Base-by-base conservation (phyloP, 306 rosid genomes). In the Phaseolus lunatus region DNA sequence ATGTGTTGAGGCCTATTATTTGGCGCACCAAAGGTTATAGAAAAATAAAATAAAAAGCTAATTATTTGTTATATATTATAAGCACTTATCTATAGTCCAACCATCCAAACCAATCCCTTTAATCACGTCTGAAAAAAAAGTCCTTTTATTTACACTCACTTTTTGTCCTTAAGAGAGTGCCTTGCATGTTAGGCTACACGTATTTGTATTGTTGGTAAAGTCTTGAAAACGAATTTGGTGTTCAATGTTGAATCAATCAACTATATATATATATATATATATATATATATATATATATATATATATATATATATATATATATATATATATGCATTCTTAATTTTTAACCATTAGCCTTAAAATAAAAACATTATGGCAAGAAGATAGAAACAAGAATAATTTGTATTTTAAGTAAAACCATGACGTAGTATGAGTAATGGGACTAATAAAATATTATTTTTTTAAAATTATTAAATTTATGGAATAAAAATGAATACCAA, bases 141-240 rank as follows among this genome's bases (percentile, higher is more conserved):
- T 22, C 31, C 7, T 20, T 22, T 22, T 1, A 53, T 66, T 66
- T 52, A 39, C 47, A 23, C 22, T 14, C 16, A 15, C 20, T 66
- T 39, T 39, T 24, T 13, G 35, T 31, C n/a, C 44, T 27, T 47
- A 67, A 3, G 11, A 3, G 11, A 37, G 27, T 52, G 78, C 54
- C 67, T 62, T 76, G 31, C 27, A 53, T 61, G 62, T 19, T 18
- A 65, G 78, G 69, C 27, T 12, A 59, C 57, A 12, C 61, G 3
- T 31, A 13, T 14, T 22, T 49, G 35, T 31, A 31, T 31, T 31
- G 35, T 31, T 31, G 6, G 35, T 29, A 20, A 70, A 47, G 77
- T 12, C 6, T 50, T 22, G 45, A 70, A 61, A 72, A 63, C 67
- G 20, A 75, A 68, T 24, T 26, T 33, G 41, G 10, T 20, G 31